phyloP scores from a whole-genome alignment of 805 yeast species.

The Priceomyces carsonii region DNA sequence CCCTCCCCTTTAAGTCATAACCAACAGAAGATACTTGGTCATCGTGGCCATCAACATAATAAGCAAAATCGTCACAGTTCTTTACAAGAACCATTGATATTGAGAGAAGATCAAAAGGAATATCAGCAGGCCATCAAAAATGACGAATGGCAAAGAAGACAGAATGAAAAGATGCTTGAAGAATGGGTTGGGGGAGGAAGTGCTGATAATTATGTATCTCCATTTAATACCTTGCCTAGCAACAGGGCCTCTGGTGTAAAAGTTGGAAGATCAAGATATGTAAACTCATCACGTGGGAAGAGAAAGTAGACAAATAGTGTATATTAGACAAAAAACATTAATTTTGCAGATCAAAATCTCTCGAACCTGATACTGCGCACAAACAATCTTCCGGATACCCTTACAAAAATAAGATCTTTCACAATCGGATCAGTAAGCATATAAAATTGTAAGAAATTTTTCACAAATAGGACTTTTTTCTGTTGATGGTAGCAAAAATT shows the following conservation, averaged over 20 bases:
- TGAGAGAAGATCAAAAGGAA: slow-evolving; percentile 94
- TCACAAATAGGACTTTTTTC: too few species aligned
- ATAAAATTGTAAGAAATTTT: too few species aligned
- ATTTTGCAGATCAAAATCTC: background rate
- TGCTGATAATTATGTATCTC: slow-evolving; percentile 83
- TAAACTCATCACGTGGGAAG: slow-evolving; percentile 57
- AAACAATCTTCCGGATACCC: too few species aligned
- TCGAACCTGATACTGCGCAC: slow-evolving; percentile 4
- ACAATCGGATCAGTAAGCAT: too few species aligned
- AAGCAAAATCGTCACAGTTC: slow-evolving; percentile 57
- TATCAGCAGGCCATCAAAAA: slow-evolving; percentile 84
- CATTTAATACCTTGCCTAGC: slow-evolving; percentile 56
- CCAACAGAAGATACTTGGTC: slow-evolving; percentile 69
- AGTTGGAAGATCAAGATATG: slow-evolving; percentile 84
- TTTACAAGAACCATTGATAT: slow-evolving; percentile 50
- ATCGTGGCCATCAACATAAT: slow-evolving; percentile 76
- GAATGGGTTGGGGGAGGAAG: slow-evolving; percentile 96
- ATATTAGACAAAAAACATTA: background rate
- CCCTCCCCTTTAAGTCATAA: slow-evolving; percentile 87
- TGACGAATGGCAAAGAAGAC: slow-evolving; percentile 82
- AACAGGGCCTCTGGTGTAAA: slow-evolving; percentile 60
- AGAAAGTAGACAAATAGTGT: slow-evolving; percentile 11
- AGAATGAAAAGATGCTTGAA: slow-evolving; percentile 80
- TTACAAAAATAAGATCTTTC: too few species aligned
- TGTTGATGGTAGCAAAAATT: background rate